Evolutionary conservation across 164 flowering plant species (phyloP).

Genomic region (Kingdonia uniflora): DNA sequence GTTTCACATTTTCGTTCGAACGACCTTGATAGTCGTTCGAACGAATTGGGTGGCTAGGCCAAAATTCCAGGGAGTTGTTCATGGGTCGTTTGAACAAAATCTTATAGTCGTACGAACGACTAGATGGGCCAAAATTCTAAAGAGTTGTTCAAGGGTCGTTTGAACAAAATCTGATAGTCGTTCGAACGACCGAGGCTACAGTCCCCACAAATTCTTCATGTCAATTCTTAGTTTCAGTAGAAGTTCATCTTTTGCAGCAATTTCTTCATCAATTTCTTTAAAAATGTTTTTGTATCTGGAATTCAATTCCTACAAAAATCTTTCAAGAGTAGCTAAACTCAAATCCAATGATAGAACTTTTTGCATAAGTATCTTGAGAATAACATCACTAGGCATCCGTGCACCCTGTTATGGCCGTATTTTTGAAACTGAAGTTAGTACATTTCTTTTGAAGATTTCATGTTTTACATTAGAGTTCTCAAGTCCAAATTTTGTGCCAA

Average conservation of each 20-base stretch:
- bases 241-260: no score
- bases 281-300: conserved; percentile 65
- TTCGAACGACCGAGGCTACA: no score
- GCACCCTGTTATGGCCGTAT: conserved; percentile 51
- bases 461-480: no score
- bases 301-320: conserved; percentile 71
- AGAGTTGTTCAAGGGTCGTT: no score
- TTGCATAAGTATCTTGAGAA: conserved; percentile 88
- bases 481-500: no score
- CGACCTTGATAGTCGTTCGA: no score
- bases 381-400: conserved; percentile 91
- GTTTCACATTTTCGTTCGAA: no score
- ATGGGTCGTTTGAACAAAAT: no score
- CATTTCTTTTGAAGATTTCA: conserved; percentile 15
- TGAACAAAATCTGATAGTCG: no score
- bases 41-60: no score
- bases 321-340: conserved; percentile 68
- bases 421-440: conserved; percentile 53
- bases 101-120: conserved; percentile 31
- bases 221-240: conserved; percentile 44
- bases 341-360: conserved; percentile 76
- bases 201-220: conserved; percentile 37
- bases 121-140: no score
- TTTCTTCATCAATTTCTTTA: conserved; percentile 59
- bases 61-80: no score